Evolutionary conservation across 164 flowering plant genomes (phyloP).

Genomic region (Dillenia suffruticosa): DNA sequence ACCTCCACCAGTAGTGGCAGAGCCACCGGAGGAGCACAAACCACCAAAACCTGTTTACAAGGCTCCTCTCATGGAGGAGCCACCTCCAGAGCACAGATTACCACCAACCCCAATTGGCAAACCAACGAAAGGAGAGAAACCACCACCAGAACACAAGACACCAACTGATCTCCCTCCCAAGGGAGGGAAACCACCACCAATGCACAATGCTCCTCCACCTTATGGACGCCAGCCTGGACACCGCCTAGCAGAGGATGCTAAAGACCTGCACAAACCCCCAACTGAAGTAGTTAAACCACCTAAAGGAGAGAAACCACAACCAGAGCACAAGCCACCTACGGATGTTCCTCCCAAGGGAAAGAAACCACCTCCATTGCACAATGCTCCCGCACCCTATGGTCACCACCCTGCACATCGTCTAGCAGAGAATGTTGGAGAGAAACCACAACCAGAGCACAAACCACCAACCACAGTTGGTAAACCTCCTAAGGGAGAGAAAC

Average conservation of each 20-base stretch:
- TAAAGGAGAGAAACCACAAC: neutral
- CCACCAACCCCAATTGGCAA: neutral
- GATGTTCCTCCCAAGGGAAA: neutral
- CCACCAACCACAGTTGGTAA: neutral
- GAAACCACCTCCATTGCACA: slow-evolving; percentile 3
- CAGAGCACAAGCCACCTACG: slow-evolving; percentile 3
- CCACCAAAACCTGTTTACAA: neutral
- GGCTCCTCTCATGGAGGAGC: neutral
- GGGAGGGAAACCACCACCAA: neutral
- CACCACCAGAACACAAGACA: neutral
- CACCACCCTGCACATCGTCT: slow-evolving; percentile 10
- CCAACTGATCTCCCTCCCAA: neutral
- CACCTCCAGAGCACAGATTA: neutral
- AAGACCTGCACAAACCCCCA: slow-evolving; percentile 1
- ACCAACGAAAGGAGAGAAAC: neutral
- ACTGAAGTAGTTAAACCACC: slow-evolving; percentile 4
- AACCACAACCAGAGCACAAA: neutral
- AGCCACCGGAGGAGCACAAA: neutral
- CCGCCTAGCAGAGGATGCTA: neutral
- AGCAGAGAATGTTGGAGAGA: neutral
- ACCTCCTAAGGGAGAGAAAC: slow-evolving; percentile 1
- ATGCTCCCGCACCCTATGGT: slow-evolving; percentile 2
- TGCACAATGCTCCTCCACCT: neutral
- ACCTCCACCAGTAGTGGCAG: slow-evolving; percentile 3
- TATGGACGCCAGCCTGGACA: neutral